Evolutionary conservation across 164 flowering plant genomes (phyloP).

Genomic region (Annona cherimola): DNA sequence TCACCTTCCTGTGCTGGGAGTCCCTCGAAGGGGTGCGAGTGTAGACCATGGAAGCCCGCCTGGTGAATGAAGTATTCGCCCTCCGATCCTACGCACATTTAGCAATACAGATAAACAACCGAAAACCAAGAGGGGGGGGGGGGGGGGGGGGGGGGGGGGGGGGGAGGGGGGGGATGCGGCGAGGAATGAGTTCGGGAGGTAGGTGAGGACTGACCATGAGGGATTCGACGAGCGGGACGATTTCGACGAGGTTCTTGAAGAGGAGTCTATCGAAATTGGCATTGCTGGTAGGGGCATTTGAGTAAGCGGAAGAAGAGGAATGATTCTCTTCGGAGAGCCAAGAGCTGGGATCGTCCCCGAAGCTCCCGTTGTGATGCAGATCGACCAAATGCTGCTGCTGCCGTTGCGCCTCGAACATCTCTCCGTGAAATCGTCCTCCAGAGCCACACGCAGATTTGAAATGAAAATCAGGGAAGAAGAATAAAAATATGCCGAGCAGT

Average conservation of each 20-base stretch:
- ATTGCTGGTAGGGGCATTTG: constrained; percentile 23
- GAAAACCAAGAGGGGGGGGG: neutral
- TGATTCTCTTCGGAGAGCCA: constrained; percentile 46
- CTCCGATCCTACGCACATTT: constrained; percentile 50
- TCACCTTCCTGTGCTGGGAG: constrained; percentile 51
- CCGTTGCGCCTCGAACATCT: constrained; percentile 33
- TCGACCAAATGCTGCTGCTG: constrained; percentile 38
- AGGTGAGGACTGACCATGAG: constrained; percentile 52
- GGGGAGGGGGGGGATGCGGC: too few relatives aligned
- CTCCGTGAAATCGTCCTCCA: too few relatives aligned
- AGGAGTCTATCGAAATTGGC: constrained; percentile 60
- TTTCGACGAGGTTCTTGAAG: constrained; percentile 71
- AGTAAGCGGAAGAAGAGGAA: constrained; percentile 32
- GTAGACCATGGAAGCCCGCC: constrained; percentile 70
- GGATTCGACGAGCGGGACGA: constrained; percentile 86
- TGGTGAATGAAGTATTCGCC: constrained; percentile 57
- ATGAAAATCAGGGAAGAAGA: too few relatives aligned
- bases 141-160: too few relatives aligned
- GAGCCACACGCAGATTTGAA: too few relatives aligned
- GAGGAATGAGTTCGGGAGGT: neutral
- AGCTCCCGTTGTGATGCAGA: constrained; percentile 33
- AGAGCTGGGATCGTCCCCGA: constrained; percentile 42
- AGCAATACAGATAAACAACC: neutral
- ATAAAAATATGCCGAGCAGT: too few relatives aligned
- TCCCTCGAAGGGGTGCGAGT: constrained; percentile 89